phyloP scores from a whole-genome alignment of 257 asterid genomes.

The Nicotiana attenuata region DNA sequence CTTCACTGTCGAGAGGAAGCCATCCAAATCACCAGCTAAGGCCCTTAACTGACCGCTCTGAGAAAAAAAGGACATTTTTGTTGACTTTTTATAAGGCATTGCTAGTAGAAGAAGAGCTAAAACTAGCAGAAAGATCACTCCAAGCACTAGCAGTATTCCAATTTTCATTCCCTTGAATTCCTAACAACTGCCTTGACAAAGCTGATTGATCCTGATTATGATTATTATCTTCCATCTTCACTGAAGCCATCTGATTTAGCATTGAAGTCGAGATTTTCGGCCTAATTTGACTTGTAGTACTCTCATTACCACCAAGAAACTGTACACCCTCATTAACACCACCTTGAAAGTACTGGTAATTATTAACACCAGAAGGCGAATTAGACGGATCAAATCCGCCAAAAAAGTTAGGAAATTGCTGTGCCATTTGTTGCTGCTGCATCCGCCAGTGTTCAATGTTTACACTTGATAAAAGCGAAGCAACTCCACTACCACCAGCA shows the following conservation, averaged over 20 bases:
- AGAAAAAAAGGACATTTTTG: too few relatives aligned
- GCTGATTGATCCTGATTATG: constrained; percentile 31
- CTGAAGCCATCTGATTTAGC: constrained; percentile 42
- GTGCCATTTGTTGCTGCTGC: constrained; percentile 30
- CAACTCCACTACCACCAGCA: constrained; percentile 24
- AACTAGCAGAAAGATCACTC: constrained; percentile 67
- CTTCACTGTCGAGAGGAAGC: not conserved
- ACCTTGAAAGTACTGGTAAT: constrained; percentile 36
- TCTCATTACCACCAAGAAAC: constrained; percentile 21
- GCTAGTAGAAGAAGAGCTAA: constrained; percentile 70
- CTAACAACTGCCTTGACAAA: constrained; percentile 52
- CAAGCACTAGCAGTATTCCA: constrained; percentile 48
- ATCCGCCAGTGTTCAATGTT: constrained; percentile 66
- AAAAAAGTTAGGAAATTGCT: constrained; percentile 59
- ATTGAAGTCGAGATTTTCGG: constrained; percentile 42
- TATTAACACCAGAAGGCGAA: constrained; percentile 22
- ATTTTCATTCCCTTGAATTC: constrained; percentile 36
- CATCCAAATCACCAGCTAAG: not conserved
- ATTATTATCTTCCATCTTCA: constrained; percentile 57
- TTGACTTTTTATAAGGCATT: constrained; percentile 34
- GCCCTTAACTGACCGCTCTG: not conserved
- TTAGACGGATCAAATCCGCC: constrained; percentile 34
- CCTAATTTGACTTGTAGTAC: constrained; percentile 20
- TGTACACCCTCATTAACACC: constrained; percentile 29
- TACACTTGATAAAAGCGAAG: constrained; percentile 36